A percentile compares a stretch with the other conserved stretches of the same genome.
phyloP scores from a whole-genome alignment of 495 filamentous ascomycete species.

The Terfezia boudieri region DNA sequence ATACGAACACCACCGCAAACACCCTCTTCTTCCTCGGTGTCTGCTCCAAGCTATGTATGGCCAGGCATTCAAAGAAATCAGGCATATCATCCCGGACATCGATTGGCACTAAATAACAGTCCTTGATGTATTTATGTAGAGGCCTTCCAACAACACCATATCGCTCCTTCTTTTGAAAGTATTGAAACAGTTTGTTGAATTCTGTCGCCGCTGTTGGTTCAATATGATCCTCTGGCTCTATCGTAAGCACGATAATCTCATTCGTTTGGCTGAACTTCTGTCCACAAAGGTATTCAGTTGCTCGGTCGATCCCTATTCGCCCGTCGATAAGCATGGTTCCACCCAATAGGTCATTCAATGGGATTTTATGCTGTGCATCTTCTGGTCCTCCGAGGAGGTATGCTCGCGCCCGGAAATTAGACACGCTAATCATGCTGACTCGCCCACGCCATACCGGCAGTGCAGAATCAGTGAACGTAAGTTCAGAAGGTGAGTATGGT shows the following conservation, averaged over 20 bases:
- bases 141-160: constrained; percentile 19
- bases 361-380: background rate
- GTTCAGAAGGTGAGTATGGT: constrained; percentile 63
- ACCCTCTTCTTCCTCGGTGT: background rate
- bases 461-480: constrained; percentile 34
- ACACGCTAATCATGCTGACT: constrained; percentile 52
- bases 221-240: constrained; percentile 24
- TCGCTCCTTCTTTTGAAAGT: constrained; percentile 45
- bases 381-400: constrained; percentile 36
- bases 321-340: constrained; percentile 51
- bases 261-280: constrained; percentile 18
- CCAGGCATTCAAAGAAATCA: constrained; percentile 12
- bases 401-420: constrained; percentile 51
- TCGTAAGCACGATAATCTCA: constrained; percentile 26
- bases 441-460: constrained; percentile 56
- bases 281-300: constrained; percentile 71
- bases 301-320: constrained; percentile 55
- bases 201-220: constrained; percentile 23
- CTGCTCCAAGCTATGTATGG: background rate
- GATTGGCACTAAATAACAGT: constrained; percentile 18
- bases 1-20: background rate
- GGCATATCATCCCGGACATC: constrained; percentile 15
- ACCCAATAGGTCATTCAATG: constrained; percentile 38
- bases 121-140: constrained; percentile 11
- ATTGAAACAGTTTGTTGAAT: constrained; percentile 64